Evolutionary conservation across 352 stramenopile species (phyloP).

Genomic region (Pythium rishiriense): DNA sequence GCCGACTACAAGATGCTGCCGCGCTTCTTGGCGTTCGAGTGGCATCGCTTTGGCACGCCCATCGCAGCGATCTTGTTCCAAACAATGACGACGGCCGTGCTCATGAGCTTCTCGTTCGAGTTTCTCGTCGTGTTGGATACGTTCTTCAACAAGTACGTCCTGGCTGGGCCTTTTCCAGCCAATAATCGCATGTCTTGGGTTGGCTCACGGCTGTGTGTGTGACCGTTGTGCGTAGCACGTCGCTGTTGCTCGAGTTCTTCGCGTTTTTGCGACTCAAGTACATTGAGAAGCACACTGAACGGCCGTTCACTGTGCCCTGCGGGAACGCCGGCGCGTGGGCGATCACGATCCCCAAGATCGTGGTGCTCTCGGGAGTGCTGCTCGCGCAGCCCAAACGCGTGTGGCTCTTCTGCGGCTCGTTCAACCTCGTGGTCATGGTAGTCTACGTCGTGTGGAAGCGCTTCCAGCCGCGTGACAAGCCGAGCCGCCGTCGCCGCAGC

Average conservation of each 20-base stretch:
- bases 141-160: slow-evolving; percentile 83
- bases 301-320: slow-evolving; percentile 75
- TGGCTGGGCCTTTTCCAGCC: neutral
- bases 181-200: neutral
- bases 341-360: slow-evolving; percentile 81
- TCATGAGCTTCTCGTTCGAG: slow-evolving; percentile 88
- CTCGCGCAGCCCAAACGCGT: slow-evolving; percentile 63
- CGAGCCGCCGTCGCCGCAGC: slow-evolving; percentile 9
- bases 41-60: slow-evolving; percentile 74
- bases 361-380: slow-evolving; percentile 73
- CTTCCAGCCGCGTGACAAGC: slow-evolving; percentile 39
- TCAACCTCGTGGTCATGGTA: slow-evolving; percentile 61
- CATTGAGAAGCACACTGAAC: slow-evolving; percentile 67
- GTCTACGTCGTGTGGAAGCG: slow-evolving; percentile 67
- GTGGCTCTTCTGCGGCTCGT: slow-evolving; percentile 72
- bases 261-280: slow-evolving; percentile 85
- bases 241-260: slow-evolving; percentile 82
- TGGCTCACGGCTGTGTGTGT: neutral
- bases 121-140: slow-evolving; percentile 83
- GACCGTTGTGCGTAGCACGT: slow-evolving; percentile 38
- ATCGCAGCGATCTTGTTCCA: slow-evolving; percentile 80
- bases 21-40: slow-evolving; percentile 54
- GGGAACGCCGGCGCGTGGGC: slow-evolving; percentile 67
- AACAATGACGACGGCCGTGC: slow-evolving; percentile 64
- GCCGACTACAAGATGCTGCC: slow-evolving; percentile 88